These are phyloP conservation scores for Hepatocystis sp. DNA, from an alignment of 169 alveolate species.

Conservation along the genomic window DNA sequence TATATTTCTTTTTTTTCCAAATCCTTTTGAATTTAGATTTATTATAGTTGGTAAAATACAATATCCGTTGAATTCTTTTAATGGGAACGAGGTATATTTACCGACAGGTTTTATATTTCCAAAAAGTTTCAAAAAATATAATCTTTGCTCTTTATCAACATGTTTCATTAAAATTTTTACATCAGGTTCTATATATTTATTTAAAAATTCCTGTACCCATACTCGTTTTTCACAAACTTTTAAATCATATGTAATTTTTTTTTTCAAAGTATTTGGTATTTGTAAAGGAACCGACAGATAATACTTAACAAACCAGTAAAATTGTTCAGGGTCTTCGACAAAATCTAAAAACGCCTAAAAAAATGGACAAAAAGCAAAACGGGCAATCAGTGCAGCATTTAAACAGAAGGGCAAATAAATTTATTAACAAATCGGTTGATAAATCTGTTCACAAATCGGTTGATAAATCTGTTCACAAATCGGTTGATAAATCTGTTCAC, in stretches of 20 bases:
- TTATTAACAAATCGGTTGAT: too few relatives aligned
- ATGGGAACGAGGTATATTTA: conserved; percentile 22
- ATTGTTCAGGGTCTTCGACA: conserved; percentile 67
- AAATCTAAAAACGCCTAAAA: conserved; percentile 62
- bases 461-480: too few relatives aligned
- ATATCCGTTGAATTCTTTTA: conserved; percentile 44
- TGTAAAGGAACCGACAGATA: conserved; percentile 48
- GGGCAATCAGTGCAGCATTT: not conserved
- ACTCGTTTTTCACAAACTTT: conserved; percentile 11
- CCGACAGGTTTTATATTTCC: conserved; percentile 21
- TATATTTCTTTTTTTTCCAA: not conserved
- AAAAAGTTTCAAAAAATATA: not conserved
- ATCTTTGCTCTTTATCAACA: conserved; percentile 42
- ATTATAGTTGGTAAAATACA: conserved; percentile 48
- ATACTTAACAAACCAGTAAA: conserved; percentile 57
- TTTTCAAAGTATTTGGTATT: conserved; percentile 12
- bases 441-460: too few relatives aligned
- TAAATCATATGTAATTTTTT: not conserved
- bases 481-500: too few relatives aligned
- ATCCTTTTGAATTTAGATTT: conserved; percentile 21
- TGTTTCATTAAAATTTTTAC: not conserved
- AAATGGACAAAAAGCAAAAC: not conserved
- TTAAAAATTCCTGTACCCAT: conserved; percentile 63
- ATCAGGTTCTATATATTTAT: conserved; percentile 43
- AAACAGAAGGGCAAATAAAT: not conserved